Conservation (phyloP, 2,329 filamentous ascomycete genomes). For the Colletotrichum sp. region DNA sequence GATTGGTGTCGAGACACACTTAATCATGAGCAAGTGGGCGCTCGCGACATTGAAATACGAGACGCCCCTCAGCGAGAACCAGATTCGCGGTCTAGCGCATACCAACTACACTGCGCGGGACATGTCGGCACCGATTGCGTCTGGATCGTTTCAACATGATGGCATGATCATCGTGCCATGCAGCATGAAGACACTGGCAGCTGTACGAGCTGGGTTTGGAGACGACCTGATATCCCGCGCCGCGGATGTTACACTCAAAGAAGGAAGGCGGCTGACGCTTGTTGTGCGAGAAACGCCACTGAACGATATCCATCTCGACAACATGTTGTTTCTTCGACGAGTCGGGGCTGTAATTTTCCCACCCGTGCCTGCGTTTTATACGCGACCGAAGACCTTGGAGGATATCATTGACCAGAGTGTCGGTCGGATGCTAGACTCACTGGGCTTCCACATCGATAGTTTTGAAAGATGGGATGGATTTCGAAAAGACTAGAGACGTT, state of each 20-base stretch:
- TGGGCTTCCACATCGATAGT: constrained; percentile 43
- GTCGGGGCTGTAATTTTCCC: constrained; percentile 49
- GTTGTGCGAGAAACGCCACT: constrained; percentile 49
- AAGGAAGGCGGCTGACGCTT: constrained; percentile 42
- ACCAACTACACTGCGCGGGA: constrained; percentile 39
- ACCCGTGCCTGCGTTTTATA: constrained; percentile 50
- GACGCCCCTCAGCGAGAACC: not conserved
- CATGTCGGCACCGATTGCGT: constrained; percentile 47
- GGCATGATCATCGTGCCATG: constrained; percentile 55
- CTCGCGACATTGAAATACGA: constrained; percentile 52
- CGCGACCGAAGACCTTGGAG: constrained; percentile 38
- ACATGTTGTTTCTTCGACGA: constrained; percentile 44
- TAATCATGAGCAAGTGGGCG: constrained; percentile 54
- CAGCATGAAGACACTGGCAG: constrained; percentile 53
- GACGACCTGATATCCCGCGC: constrained; percentile 50
- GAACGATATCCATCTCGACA: constrained; percentile 50
- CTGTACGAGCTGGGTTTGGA: constrained; percentile 43
- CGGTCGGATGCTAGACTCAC: constrained; percentile 49
- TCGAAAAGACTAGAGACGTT: not conserved
- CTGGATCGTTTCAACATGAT: constrained; percentile 45
- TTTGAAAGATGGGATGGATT: constrained; percentile 44
- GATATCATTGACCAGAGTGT: constrained; percentile 51
- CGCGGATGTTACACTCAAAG: constrained; percentile 52
- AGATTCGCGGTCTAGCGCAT: not conserved
- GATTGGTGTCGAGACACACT: constrained; percentile 51